Evolutionary conservation across 106 monocot species (phyloP).

Genomic region (Dendrobium nobile): DNA sequence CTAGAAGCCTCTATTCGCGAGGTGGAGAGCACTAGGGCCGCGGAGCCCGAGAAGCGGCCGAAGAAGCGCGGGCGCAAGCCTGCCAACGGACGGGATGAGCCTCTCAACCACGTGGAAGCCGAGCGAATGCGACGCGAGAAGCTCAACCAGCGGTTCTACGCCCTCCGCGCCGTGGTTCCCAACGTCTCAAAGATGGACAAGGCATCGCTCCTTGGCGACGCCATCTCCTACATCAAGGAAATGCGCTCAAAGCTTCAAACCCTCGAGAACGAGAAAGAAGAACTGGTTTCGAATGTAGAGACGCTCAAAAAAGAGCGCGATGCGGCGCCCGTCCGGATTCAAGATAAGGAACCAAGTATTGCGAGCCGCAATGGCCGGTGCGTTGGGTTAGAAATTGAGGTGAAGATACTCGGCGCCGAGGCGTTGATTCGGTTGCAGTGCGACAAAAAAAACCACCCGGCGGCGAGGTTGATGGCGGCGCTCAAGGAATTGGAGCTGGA

Average conservation of each 20-base stretch:
- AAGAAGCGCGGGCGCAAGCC: constrained; percentile 80
- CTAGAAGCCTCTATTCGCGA: constrained; percentile 71
- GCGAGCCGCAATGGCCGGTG: constrained; percentile 16
- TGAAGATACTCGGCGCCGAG: constrained; percentile 54
- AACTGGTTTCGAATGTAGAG: constrained; percentile 30
- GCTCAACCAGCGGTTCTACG: constrained; percentile 93
- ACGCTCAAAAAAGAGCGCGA: constrained; percentile 29
- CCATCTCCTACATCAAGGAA: constrained; percentile 79
- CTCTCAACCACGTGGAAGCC: constrained; percentile 89
- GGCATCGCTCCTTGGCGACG: constrained; percentile 83
- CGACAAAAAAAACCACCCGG: constrained; percentile 47
- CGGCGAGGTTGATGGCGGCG: constrained; percentile 51
- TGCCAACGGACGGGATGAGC: constrained; percentile 82
- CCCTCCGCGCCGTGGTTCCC: constrained; percentile 87
- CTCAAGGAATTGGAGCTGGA: constrained; percentile 51
- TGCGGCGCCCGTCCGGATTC: neutral
- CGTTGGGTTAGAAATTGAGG: constrained; percentile 46
- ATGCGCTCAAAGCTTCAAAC: constrained; percentile 35
- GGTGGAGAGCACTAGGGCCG: constrained; percentile 48
- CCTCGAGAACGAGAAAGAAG: constrained; percentile 43
- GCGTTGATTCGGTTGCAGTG: constrained; percentile 58
- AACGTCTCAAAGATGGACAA: constrained; percentile 98
- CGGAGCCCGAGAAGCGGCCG: constrained; percentile 55
- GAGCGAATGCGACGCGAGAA: constrained; percentile 88
- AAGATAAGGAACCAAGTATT: neutral